A percentile compares a stretch with the other conserved stretches of the same genome.
Evolutionary conservation across 2,329 filamentous ascomycete genomes (phyloP).

Genomic region (Monosporascus sp.): DNA sequence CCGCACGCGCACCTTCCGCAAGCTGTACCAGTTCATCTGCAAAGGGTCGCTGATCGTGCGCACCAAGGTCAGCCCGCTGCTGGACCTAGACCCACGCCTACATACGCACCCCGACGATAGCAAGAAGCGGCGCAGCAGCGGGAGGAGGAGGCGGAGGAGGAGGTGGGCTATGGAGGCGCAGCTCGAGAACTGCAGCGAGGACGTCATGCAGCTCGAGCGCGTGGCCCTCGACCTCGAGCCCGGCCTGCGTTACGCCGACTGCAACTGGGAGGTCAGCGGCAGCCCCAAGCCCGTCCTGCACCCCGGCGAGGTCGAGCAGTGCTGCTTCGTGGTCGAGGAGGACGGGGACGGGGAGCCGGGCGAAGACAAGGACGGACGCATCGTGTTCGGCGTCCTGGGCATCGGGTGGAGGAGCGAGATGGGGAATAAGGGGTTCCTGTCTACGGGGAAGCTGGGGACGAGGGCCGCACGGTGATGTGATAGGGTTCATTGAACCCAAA

Average conservation of each 20-base stretch:
- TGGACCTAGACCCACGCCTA: constrained; percentile 26
- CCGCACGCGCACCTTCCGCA: constrained; percentile 80
- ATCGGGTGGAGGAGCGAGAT: constrained; percentile 87
- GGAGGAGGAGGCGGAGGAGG: constrained; percentile 16
- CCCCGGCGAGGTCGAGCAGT: constrained; percentile 60
- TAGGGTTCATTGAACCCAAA: not conserved
- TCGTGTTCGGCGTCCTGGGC: constrained; percentile 73
- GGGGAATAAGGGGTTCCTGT: constrained; percentile 83
- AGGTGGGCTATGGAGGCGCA: constrained; percentile 84
- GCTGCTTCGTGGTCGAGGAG: constrained; percentile 57
- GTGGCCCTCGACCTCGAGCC: constrained; percentile 50
- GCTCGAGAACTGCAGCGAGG: constrained; percentile 89
- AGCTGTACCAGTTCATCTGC: constrained; percentile 94
- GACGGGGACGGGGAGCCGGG: constrained; percentile 30
- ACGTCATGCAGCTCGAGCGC: constrained; percentile 70
- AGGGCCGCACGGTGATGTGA: constrained; percentile 26
- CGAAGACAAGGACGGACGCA: constrained; percentile 52
- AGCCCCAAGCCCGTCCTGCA: constrained; percentile 50
- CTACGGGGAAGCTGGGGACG: constrained; percentile 73
- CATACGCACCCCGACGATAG: not conserved
- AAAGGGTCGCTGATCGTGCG: constrained; percentile 85
- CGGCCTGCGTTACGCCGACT: constrained; percentile 47
- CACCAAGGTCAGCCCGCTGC: constrained; percentile 73
- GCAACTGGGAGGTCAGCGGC: constrained; percentile 49
- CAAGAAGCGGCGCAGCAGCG: constrained; percentile 7